Base-by-base conservation (phyloP, 768 basidiomycete species). In the Mycena vitilis region DNA sequence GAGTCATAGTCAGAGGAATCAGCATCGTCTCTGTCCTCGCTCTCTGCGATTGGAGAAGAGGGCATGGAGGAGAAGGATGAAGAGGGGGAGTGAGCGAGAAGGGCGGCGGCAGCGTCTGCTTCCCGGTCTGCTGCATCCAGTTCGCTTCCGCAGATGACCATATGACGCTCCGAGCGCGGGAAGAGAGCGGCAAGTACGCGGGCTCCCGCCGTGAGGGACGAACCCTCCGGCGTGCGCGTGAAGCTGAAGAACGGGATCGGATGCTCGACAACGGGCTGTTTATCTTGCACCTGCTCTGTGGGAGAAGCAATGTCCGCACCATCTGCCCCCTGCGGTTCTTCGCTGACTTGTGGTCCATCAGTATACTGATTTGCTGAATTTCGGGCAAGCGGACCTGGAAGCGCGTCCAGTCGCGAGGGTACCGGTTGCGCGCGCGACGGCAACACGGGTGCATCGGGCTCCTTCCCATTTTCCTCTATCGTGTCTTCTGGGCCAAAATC, bases 161-260 rank as follows among this genome's bases (percentile, higher is more conserved):
- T 89, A 72, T 92, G 87, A 40, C 91, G 84, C 71, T 93, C 91
- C 47, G 81, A 83, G n/a, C 85, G 85, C 22, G 89, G 90, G 76
- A 95, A 95, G 10, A 94, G 78, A 42, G 87, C 81, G 16, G 92
- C 87, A 12, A 95, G 87, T 25, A 91, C 78, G 45, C 84, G 81
- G 12, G 89, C 87, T 60, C 92, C 91, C 5, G 93, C 88, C 2
- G 92, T 92, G 59, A 95, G 81, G 13, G 91, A 92, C 25, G 92
- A 91, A 2, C 91, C 91, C 77, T 94, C 93, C 23, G 84, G 78
- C 8, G 93, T 93, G 68, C 91, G 84, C 20, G 92, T 94, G 75
- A 94, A 91, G 70, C 88, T 91, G 78, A 94, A 89, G 80, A 95
- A 94, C 4, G 92, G 88, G n/a, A 90, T 83, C n/a, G 75, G 73